phyloP scores from a whole-genome alignment of 1,139 yeast genomes.

The Magnusiomyces ingens region DNA sequence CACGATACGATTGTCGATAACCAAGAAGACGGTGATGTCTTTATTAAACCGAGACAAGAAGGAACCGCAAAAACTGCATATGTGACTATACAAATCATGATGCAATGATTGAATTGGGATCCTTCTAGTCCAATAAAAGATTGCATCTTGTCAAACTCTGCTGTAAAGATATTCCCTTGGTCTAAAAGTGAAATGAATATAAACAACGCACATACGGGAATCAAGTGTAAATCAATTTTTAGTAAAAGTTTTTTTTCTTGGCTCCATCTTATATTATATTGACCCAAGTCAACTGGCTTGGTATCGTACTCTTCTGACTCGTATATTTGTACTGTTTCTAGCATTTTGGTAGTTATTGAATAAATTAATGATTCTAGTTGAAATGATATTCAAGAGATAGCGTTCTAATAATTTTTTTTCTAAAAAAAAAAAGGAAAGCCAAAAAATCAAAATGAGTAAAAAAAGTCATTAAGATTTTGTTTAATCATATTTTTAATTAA shows the following conservation, averaged over 20 bases:
- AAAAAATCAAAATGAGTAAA: too few relatives aligned
- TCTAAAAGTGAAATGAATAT: constrained; percentile 52
- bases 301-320: too few relatives aligned
- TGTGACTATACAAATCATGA: constrained; percentile 50
- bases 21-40: constrained; percentile 35
- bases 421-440: too few relatives aligned
- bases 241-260: constrained; percentile 16
- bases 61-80: constrained; percentile 49
- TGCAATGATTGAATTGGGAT: constrained; percentile 44
- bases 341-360: too few relatives aligned
- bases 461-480: too few relatives aligned
- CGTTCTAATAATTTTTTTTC: too few relatives aligned
- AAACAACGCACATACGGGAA: constrained; percentile 37
- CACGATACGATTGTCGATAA: constrained; percentile 43
- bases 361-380: too few relatives aligned
- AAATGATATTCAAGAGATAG: too few relatives aligned
- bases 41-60: constrained; percentile 36
- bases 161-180: constrained; percentile 54
- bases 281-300: too few relatives aligned
- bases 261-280: neutral
- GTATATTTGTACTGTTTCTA: too few relatives aligned
- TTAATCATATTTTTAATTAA: too few relatives aligned
- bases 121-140: constrained; percentile 43
- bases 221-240: constrained; percentile 22
- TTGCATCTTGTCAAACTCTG: constrained; percentile 50